A percentile compares a stretch with the other conserved stretches of the same genome.
phyloP scores from a whole-genome alignment of 768 basidiomycete genomes.

The Rubroboletus satanas region DNA sequence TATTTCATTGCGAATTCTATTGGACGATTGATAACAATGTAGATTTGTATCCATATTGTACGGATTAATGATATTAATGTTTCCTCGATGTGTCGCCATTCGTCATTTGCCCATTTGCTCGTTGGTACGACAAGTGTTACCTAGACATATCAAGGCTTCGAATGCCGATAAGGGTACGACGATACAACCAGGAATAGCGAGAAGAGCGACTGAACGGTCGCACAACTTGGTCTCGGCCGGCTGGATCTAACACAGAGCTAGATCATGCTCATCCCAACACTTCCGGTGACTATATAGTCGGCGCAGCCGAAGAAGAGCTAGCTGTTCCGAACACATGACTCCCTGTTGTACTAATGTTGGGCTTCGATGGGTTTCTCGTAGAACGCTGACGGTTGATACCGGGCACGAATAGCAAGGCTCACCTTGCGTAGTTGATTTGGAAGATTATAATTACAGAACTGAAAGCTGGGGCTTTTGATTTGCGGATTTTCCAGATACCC shows the following conservation, averaged over 20 bases:
- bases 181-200: not conserved
- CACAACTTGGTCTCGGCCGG: too few relatives aligned
- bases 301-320: not conserved
- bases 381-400: not conserved
- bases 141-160: not conserved
- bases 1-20: not conserved
- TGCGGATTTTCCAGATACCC: not conserved
- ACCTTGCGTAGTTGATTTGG: not conserved
- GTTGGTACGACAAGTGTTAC: not conserved
- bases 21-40: not conserved
- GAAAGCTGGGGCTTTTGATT: not conserved
- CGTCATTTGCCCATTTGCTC: not conserved
- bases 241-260: not conserved
- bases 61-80: not conserved
- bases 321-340: not conserved
- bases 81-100: not conserved
- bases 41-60: slow-evolving; percentile 11
- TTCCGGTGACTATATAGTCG: not conserved
- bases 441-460: not conserved
- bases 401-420: not conserved
- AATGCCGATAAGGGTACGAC: not conserved
- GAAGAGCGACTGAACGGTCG: not conserved
- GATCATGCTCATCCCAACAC: not conserved
- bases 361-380: not conserved
- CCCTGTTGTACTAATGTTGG: too few relatives aligned